Evolutionary conservation across 495 filamentous ascomycete species (phyloP).

Genomic region (Tuber borchii): DNA sequence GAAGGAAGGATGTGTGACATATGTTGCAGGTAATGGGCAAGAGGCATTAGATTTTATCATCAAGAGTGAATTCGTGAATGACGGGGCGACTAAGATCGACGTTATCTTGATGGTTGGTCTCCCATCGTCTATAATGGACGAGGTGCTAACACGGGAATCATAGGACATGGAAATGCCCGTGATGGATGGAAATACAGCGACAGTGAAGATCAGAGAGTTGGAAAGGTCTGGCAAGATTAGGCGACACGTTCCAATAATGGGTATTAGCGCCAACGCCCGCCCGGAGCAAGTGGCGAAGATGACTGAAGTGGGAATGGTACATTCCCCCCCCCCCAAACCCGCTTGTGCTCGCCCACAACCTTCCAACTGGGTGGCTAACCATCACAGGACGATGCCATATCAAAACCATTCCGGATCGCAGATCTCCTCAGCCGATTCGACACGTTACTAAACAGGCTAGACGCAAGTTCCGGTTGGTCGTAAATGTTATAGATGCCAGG

Average conservation of each 20-base stretch:
- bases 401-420: slow-evolving; percentile 69
- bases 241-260: slow-evolving; percentile 65
- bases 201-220: slow-evolving; percentile 58
- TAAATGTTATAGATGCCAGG: background rate
- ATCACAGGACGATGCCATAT: slow-evolving; percentile 58
- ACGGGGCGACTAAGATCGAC: slow-evolving; percentile 48
- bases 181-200: slow-evolving; percentile 70
- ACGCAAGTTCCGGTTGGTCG: background rate
- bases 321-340: background rate
- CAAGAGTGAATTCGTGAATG: slow-evolving; percentile 41
- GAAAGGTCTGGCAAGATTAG: slow-evolving; percentile 49
- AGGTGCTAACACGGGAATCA: slow-evolving; percentile 46
- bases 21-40: slow-evolving; percentile 65
- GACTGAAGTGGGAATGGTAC: slow-evolving; percentile 62
- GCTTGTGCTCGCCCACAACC: background rate
- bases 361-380: background rate
- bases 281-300: slow-evolving; percentile 61
- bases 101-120: slow-evolving; percentile 69
- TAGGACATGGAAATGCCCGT: slow-evolving; percentile 78
- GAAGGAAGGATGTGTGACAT: slow-evolving; percentile 57
- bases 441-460: slow-evolving; percentile 12
- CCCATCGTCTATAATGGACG: slow-evolving; percentile 74
- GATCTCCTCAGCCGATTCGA: slow-evolving; percentile 52
- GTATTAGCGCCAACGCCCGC: slow-evolving; percentile 73
- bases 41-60: slow-evolving; percentile 62